Base-by-base conservation (phyloP, 2,329 filamentous ascomycete species). In the Colletotrichum acutatum region DNA sequence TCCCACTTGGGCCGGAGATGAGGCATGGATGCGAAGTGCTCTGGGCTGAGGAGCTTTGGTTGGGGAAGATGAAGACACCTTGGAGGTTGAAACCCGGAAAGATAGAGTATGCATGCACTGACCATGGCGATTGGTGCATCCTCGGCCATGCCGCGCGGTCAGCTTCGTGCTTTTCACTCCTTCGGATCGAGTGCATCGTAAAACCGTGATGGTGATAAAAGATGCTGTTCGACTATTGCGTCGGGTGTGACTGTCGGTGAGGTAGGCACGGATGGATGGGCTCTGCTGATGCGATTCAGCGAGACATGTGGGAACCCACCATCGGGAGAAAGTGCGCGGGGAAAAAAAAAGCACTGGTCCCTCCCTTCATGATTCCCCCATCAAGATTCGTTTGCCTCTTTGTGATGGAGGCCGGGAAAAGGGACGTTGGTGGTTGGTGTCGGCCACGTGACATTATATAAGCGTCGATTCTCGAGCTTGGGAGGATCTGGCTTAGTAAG, bases 351-450 rank as follows among this genome's bases (percentile, higher is more conserved):
- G 67, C 66, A 70, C 61, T 70, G 60, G 71, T 73, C 60, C 66
- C 71, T 59, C 68, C 66, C 57, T 42, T 71, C 34, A 19, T 60
- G 61, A 66, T 66, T 61, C 66, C 71, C 71, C 61, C 71, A 66
- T 66, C 34, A 28, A 66, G 46, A 49, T 42, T 26, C 67, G 54
- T 71, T 71, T 71, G 66, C 61, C 49, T 73, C 56, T 28, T 71
- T 73, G 60, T 24, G 71, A 73, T 73, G 60, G 66, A 71, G 62
- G 71, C 60, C 71, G 57, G 60, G 67, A 71, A 63, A 69, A 56
- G 61, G 52, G 61, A 73, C 71, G 62, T 57, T 65, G 62, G 61
- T 64, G 49, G 70, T 72, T 70, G 70, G 54, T 54, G 60, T 30
- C 8, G 30, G 14, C 11, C 67, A 63, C 59, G 66, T 64, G 49